phyloP scores from a whole-genome alignment of 331 rosid genomes.

The Arachis monticola region DNA sequence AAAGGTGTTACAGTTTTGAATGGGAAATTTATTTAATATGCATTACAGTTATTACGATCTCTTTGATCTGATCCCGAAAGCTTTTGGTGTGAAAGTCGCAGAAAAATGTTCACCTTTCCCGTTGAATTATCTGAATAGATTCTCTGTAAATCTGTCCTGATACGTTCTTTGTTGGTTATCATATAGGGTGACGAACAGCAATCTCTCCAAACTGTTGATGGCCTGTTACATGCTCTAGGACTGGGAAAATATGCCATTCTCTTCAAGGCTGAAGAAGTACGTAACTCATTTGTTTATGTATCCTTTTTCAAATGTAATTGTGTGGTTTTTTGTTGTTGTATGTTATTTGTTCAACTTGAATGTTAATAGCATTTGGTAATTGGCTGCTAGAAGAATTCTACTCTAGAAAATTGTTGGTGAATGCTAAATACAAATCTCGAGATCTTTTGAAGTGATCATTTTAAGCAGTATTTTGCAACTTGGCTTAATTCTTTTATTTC shows the following conservation, averaged over 20 bases:
- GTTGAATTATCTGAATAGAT: slow-evolving; percentile 19
- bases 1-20: no score
- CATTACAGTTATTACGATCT: slow-evolving; percentile 9
- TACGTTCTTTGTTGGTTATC: slow-evolving; percentile 31
- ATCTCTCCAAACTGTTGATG: slow-evolving; percentile 76
- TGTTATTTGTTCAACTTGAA: slow-evolving; percentile 19
- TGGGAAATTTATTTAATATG: no score
- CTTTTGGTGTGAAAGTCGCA: slow-evolving; percentile 2
- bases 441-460: neutral
- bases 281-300: slow-evolving; percentile 42
- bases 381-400: slow-evolving; percentile 14
- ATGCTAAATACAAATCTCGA: slow-evolving; percentile 14
- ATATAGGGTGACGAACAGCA: slow-evolving; percentile 71
- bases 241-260: slow-evolving; percentile 80
- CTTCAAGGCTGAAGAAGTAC: slow-evolving; percentile 97
- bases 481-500: slow-evolving; percentile 10
- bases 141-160: slow-evolving; percentile 35
- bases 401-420: slow-evolving; percentile 27
- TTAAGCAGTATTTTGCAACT: slow-evolving; percentile 6
- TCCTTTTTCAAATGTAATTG: slow-evolving; percentile 20
- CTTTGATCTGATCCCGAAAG: slow-evolving; percentile 23
- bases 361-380: slow-evolving; percentile 23
- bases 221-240: slow-evolving; percentile 76
- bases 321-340: neutral
- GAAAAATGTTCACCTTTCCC: neutral